Evolutionary conservation across 805 yeast species (phyloP), one percentile per base, ranked within the genome.

Genomic region (Cyberlindnera saturnus): DNA sequence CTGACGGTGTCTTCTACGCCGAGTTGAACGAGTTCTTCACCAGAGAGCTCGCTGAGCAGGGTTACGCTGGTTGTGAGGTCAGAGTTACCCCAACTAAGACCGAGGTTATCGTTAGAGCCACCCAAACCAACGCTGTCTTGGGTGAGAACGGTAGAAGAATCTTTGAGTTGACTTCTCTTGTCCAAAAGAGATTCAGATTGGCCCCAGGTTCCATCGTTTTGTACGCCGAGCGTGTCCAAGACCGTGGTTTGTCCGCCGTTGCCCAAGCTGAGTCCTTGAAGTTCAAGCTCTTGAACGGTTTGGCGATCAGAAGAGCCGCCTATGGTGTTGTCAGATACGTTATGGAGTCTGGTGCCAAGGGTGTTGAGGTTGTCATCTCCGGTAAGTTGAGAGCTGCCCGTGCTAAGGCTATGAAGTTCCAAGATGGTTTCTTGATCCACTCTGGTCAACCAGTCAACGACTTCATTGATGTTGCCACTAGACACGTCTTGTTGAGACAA

Each of bases 341-440:
- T 68, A 93, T 93, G 96, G 97, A 90, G 75, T 88, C 97, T 58
- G 99, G 99, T 77, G 99, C 99, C 71, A 93, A 93, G 87, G 99
- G 99, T 90, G 96, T 95, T 69, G 99, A 93, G 82, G 99, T 93
- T 73, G 98, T 93, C 65, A 86, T 93, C 69, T 89, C 97, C 63
- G 99, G 99, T 84, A 93, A 93, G 80, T 85, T 95, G 73, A 88
- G 97, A 81, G 99, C 96, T 76, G 99, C 98, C 67, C 89, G 99
- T 82, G 99, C 99, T 67, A 93, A 93, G 86, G 83, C 97, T 67
- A 95, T 93, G 96, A 93, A 93, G 79, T 93, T 91, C 84, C 85
- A 93, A 71, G 98, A 91, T 73, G 99, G 99, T 82, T 93, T 93
- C 96, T 87, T 93, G 93, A 93, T 93, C 82, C 99, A 93, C 93